phyloP scores from a whole-genome alignment of 1,284 basidiomycete genomes.

The Heliocybe sulcata region DNA sequence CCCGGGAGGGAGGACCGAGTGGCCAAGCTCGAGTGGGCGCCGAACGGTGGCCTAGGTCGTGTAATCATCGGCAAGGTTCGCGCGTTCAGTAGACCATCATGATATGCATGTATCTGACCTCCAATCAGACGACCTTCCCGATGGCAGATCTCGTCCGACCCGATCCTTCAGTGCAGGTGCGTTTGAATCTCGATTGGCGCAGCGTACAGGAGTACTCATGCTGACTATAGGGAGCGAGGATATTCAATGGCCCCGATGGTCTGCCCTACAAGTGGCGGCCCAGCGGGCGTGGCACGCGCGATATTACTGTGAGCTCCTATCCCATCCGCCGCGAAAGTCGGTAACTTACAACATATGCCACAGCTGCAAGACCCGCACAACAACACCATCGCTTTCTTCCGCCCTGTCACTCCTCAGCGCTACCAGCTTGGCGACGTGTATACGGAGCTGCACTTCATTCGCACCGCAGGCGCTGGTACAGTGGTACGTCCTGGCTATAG shows the following conservation, averaged over 20 bases:
- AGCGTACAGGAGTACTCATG: slow-evolving; percentile 16
- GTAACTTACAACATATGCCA: slow-evolving; percentile 1
- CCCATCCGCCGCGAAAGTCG: slow-evolving; percentile 4
- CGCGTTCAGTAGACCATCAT: slow-evolving; percentile 8
- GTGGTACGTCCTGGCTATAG: slow-evolving; percentile 47
- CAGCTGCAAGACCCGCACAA: slow-evolving; percentile 68
- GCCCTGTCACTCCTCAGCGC: slow-evolving; percentile 62
- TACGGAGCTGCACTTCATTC: slow-evolving; percentile 75
- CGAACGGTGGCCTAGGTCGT: slow-evolving; percentile 72
- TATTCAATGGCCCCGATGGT: slow-evolving; percentile 77
- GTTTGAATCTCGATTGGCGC: slow-evolving; percentile 18
- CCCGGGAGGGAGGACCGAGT: slow-evolving; percentile 78
- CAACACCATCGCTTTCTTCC: slow-evolving; percentile 69
- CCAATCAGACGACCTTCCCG: slow-evolving; percentile 55
- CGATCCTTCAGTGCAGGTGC: slow-evolving; percentile 51
- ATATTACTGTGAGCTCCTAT: slow-evolving; percentile 20
- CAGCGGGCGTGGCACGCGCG: slow-evolving; percentile 56
- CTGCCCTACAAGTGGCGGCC: slow-evolving; percentile 72
- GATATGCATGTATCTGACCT: slow-evolving; percentile 4
- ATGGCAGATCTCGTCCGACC: slow-evolving; percentile 74
- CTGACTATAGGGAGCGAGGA: slow-evolving; percentile 45
- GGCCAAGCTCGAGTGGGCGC: slow-evolving; percentile 78
- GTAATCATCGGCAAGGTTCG: slow-evolving; percentile 74
- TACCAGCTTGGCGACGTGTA: slow-evolving; percentile 80
- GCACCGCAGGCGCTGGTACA: slow-evolving; percentile 68